Base-by-base conservation (phyloP, 1,284 basidiomycete genomes). In the Ceratobasidium sp. region DNA sequence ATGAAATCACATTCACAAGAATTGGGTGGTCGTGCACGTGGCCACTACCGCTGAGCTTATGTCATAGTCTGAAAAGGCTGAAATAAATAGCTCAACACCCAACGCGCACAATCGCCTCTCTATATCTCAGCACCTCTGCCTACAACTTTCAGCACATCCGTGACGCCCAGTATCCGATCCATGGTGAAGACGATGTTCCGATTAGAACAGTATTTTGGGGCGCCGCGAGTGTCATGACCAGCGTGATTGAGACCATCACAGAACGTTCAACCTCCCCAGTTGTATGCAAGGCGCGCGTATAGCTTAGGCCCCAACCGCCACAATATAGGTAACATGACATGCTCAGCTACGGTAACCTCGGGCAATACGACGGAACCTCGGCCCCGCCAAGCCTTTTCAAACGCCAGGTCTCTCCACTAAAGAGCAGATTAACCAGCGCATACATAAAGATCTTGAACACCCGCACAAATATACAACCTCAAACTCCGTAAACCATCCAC, bases 1-100 rank as follows among this genome's bases (percentile, higher is more conserved):
- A n/a, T 42, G 62, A 64, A 64, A 64, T 64, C 62, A 64, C 62
- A 64, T 59, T 59, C 56, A 59, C 56, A 7, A 59, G n/a, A n/a
- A 9, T 46, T 64, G 23, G 62, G 62, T n/a, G 56, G 40, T 44
- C 20, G 20, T 42, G 38, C 62, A 64, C 62, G 62, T 64, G 62
- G 42, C 42, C 40, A 23, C 38, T 42, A 17, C 3, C 59, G 15
- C 38, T n/a, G 38, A n/a, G 62, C 62, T 64, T 64, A 64, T n/a
- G 10, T 64, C 62, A 64, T 23, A 9, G 56, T 1, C 56, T 57
- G 56, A 57, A 57, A 33, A 13, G 52, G 46, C 46, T 48, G 46
- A 48, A 48, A 48, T 48, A 17, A 48, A 48, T 17, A 7, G 17
- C 46, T 7, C n/a, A n/a, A n/a, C n/a, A n/a, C n/a, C n/a, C n/a